These are phyloP conservation scores for Fusarium sp. DNA, from an alignment of 2,329 filamentous ascomycete genomes.

Conservation along the genomic window DNA sequence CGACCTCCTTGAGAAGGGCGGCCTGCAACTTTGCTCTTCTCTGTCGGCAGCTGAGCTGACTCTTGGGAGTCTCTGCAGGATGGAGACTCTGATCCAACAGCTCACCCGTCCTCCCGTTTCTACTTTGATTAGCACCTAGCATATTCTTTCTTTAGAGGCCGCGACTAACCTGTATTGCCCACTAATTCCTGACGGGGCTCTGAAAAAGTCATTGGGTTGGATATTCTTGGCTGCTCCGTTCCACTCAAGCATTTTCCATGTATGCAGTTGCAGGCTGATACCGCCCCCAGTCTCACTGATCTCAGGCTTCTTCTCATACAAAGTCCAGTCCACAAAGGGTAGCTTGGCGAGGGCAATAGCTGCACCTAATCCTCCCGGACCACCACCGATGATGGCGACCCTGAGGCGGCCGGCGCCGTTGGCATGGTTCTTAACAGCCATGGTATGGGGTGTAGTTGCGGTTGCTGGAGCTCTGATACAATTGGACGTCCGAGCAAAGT, in stretches of 20 bases:
- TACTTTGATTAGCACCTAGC: conserved; percentile 2
- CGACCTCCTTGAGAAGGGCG: conserved; percentile 59
- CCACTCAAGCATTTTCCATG: conserved; percentile 49
- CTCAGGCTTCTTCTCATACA: conserved; percentile 50
- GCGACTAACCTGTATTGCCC: conserved; percentile 39
- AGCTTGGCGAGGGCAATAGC: conserved; percentile 46
- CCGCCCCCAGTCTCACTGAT: conserved; percentile 52
- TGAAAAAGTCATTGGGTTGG: conserved; percentile 45
- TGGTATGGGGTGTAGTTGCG: neutral
- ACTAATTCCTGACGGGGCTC: conserved; percentile 38
- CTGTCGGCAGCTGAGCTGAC: conserved; percentile 43
- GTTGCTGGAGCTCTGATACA: neutral
- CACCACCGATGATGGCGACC: conserved; percentile 44
- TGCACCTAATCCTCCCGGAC: conserved; percentile 44
- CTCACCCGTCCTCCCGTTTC: conserved; percentile 47
- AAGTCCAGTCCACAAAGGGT: conserved; percentile 45
- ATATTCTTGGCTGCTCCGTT: conserved; percentile 47
- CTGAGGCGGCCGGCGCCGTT: conserved; percentile 24
- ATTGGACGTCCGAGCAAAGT: neutral
- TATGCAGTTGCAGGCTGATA: conserved; percentile 49
- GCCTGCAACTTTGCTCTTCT: conserved; percentile 56
- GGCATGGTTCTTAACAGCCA: conserved; percentile 30
- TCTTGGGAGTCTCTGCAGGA: conserved; percentile 35
- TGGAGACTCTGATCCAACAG: conserved; percentile 38
- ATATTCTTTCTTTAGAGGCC: fast-evolving